These are phyloP conservation scores for Citrus reticulata DNA, from an alignment of 345 rosid species.

Conservation along the genomic window DNA sequence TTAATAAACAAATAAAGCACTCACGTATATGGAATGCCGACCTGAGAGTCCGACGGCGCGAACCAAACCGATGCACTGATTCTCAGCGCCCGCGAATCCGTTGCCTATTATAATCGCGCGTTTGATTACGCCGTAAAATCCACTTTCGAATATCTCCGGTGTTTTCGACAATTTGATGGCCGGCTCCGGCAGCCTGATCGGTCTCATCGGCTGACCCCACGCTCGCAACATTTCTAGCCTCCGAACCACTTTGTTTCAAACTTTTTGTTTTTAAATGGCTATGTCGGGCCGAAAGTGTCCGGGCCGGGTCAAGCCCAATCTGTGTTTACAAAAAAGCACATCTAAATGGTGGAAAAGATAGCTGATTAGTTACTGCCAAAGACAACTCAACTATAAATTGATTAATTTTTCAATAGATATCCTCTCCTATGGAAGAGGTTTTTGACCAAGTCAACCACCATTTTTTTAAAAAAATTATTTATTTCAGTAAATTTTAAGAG, in stretches of 20 bases:
- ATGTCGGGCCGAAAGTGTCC: too few relatives aligned
- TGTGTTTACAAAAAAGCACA: not conserved
- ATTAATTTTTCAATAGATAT: too few relatives aligned
- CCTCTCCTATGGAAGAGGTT: too few relatives aligned
- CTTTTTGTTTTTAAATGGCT: not conserved
- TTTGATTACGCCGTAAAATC: conserved; percentile 29
- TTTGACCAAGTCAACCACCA: too few relatives aligned
- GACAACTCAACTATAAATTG: too few relatives aligned
- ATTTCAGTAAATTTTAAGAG: too few relatives aligned
- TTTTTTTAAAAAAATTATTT: too few relatives aligned
- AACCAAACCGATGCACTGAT: conserved; percentile 78
- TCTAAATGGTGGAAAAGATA: too few relatives aligned
- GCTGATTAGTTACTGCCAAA: too few relatives aligned
- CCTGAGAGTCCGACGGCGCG: conserved; percentile 78
- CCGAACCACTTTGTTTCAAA: not conserved
- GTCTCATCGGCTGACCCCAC: conserved; percentile 18
- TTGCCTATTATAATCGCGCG: conserved; percentile 78
- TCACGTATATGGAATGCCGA: conserved; percentile 52
- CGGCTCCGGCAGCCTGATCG: conserved; percentile 32
- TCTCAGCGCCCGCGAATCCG: conserved; percentile 92
- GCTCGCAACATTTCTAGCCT: not conserved
- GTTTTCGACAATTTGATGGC: conserved; percentile 12
- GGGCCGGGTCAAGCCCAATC: not conserved
- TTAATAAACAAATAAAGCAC: not conserved
- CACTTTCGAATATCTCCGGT: conserved; percentile 19